Base-by-base conservation (phyloP, 306 rosid species). In the Gillenia trifoliata region DNA sequence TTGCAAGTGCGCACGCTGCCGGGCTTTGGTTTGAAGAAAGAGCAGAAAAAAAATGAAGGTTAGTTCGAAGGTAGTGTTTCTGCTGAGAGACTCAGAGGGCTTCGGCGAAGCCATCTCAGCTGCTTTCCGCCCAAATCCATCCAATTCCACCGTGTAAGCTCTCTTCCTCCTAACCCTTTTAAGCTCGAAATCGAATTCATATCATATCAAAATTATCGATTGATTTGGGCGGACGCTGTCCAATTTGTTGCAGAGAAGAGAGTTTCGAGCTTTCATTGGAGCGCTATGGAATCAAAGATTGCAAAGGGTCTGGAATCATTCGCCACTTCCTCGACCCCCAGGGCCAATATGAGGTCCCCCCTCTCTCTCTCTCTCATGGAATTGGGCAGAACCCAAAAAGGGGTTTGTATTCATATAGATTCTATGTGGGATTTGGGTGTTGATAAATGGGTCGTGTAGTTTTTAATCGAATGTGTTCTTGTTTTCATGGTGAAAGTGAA, bases 71-170 rank as follows among this genome's bases (percentile, higher is more conserved):
- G 79, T 85, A 8, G 79, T 92, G 55, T 73, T 92, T 71, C 70
- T 90, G 40, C 78, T 87, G 80, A 83, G 80, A 73, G 96, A 90
- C 72, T 59, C 86, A 1, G 89, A 88, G 54, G 98, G 96, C 40
- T 85, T 88, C 75, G 84, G 88, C 69, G 71, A 93, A 23, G 78
- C 88, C 68, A 81, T 92, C 47, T 83, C 68, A 11, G 83, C 79
- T 40, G 76, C 98, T 77, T 83, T 90, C 34, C 77, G 60, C 57
- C 86, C 86, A 17, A 49, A 79, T 29, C 69, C 92, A 20, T 31
- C 33, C 15, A 19, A 34, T 72, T 74, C 86, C 38, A 76, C 81
- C 45, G n/a, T 47, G 98, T 88, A 66, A 81, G 77, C 75, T 75
- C 23, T 13, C 40, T 13, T 70, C 52, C 10, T 71, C 23, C 62